Evolutionary conservation across 2,329 filamentous ascomycete genomes (phyloP).

Genomic region (Metarhizium anisopliae): DNA sequence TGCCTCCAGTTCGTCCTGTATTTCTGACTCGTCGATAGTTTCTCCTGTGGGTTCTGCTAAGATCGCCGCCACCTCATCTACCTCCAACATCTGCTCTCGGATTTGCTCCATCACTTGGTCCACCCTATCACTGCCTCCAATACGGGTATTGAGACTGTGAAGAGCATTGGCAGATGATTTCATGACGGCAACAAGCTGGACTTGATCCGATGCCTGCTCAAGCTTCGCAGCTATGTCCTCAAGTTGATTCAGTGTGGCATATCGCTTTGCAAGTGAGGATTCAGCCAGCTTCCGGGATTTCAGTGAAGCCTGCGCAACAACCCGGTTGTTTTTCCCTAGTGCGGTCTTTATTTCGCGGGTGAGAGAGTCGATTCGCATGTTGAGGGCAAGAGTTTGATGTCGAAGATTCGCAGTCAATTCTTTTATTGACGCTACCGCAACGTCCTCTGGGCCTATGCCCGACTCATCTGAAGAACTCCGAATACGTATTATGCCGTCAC

Average conservation of each 20-base stretch:
- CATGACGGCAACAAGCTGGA: slow-evolving; percentile 77
- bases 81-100: slow-evolving; percentile 69
- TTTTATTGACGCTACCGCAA: slow-evolving; percentile 75
- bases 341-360: slow-evolving; percentile 58
- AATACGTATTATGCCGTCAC: slow-evolving; percentile 68
- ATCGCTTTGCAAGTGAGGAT: slow-evolving; percentile 59
- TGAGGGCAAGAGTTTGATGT: slow-evolving; percentile 60
- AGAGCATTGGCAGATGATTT: slow-evolving; percentile 67
- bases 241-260: slow-evolving; percentile 67
- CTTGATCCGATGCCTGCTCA: slow-evolving; percentile 75
- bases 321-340: slow-evolving; percentile 61
- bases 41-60: slow-evolving; percentile 53
- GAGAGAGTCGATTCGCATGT: slow-evolving; percentile 57
- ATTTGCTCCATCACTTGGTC: slow-evolving; percentile 67
- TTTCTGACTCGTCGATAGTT: slow-evolving; percentile 66
- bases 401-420: slow-evolving; percentile 67
- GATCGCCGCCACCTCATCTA: slow-evolving; percentile 73
- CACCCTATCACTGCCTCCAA: slow-evolving; percentile 68
- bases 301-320: slow-evolving; percentile 68
- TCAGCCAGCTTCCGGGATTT: slow-evolving; percentile 78
- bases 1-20: slow-evolving; percentile 78
- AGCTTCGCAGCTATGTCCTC: slow-evolving; percentile 78
- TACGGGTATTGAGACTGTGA: slow-evolving; percentile 61
- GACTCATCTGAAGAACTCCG: slow-evolving; percentile 40
- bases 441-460: slow-evolving; percentile 66